Conservation (phyloP, 176 grass and related monocot species). For the Thalia dealbata region DNA sequence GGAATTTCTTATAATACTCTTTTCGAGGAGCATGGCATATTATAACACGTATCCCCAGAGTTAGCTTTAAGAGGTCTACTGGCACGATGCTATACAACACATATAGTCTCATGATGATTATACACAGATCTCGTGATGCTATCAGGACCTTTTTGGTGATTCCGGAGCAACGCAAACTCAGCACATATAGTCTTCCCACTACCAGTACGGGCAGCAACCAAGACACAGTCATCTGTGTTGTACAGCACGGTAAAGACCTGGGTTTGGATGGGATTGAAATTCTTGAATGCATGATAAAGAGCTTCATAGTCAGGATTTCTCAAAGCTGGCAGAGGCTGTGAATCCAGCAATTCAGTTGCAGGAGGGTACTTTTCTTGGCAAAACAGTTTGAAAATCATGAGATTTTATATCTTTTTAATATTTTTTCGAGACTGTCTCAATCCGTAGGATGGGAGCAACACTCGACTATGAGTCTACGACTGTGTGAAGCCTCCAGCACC, state of each 20-base stretch:
- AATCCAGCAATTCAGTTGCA: slow-evolving; percentile 91
- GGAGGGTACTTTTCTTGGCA: slow-evolving; percentile 89
- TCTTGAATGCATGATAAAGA: slow-evolving; percentile 77
- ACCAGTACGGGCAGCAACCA: slow-evolving; percentile 81
- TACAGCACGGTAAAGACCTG: slow-evolving; percentile 93
- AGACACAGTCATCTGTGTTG: slow-evolving; percentile 77
- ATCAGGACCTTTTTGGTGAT: slow-evolving; percentile 60
- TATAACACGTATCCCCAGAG: slow-evolving; percentile 90
- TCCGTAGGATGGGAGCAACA: too few relatives aligned
- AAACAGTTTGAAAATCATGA: slow-evolving; percentile 87
- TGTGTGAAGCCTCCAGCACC: too few relatives aligned
- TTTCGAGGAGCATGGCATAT: slow-evolving; percentile 89
- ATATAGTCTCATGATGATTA: slow-evolving; percentile 84
- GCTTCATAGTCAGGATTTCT: slow-evolving; percentile 69
- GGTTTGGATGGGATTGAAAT: slow-evolving; percentile 98
- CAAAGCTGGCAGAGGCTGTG: slow-evolving; percentile 79
- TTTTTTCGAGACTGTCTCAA: too few relatives aligned
- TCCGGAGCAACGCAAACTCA: slow-evolving; percentile 83
- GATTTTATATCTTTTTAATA: too few relatives aligned
- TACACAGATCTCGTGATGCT: slow-evolving; percentile 71
- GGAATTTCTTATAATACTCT: slow-evolving; percentile 97
- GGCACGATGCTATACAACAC: slow-evolving; percentile 74
- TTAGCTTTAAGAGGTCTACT: slow-evolving; percentile 86
- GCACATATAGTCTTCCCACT: slow-evolving; percentile 97
- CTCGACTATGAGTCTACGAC: too few relatives aligned